A percentile compares a stretch with the other conserved stretches of the same genome.
Evolutionary conservation across 2,329 filamentous ascomycete genomes (phyloP).

Genomic region (Orbilia javanica): DNA sequence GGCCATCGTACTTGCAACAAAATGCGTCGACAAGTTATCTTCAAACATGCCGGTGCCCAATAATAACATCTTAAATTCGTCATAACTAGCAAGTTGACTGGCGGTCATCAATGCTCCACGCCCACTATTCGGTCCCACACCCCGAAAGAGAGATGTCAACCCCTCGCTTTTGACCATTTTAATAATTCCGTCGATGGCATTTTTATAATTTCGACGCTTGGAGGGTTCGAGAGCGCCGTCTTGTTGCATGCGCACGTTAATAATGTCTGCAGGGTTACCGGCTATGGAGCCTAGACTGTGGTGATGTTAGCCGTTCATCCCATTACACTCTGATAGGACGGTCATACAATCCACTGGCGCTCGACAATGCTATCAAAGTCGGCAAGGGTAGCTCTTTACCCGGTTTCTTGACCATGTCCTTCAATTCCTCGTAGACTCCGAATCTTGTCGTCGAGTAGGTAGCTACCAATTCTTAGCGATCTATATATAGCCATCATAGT

Average conservation of each 20-base stretch:
- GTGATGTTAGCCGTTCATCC: neutral
- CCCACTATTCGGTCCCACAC: slow-evolving; percentile 83
- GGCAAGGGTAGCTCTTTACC: slow-evolving; percentile 75
- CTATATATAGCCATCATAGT: neutral
- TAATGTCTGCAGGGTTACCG: slow-evolving; percentile 93
- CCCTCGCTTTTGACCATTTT: slow-evolving; percentile 79
- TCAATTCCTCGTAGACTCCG: slow-evolving; percentile 94
- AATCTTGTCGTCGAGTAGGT: slow-evolving; percentile 98
- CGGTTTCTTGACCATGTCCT: slow-evolving; percentile 73
- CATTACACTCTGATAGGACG: neutral
- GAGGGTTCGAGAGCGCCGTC: slow-evolving; percentile 68
- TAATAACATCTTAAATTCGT: slow-evolving; percentile 80
- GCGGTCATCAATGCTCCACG: slow-evolving; percentile 90
- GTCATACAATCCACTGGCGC: slow-evolving; percentile 77
- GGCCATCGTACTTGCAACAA: slow-evolving; percentile 67
- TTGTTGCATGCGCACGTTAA: slow-evolving; percentile 99
- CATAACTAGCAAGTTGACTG: slow-evolving; percentile 85
- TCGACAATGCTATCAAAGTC: slow-evolving; percentile 84
- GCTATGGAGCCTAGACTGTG: slow-evolving; percentile 80
- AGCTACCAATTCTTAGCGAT: slow-evolving; percentile 64
- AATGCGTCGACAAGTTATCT: slow-evolving; percentile 81
- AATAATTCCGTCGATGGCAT: slow-evolving; percentile 86
- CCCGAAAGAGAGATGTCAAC: slow-evolving; percentile 79
- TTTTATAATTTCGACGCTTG: slow-evolving; percentile 85
- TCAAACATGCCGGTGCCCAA: slow-evolving; percentile 75